Conservation (phyloP, 345 rosid genomes). For the Turnera subulata region DNA sequence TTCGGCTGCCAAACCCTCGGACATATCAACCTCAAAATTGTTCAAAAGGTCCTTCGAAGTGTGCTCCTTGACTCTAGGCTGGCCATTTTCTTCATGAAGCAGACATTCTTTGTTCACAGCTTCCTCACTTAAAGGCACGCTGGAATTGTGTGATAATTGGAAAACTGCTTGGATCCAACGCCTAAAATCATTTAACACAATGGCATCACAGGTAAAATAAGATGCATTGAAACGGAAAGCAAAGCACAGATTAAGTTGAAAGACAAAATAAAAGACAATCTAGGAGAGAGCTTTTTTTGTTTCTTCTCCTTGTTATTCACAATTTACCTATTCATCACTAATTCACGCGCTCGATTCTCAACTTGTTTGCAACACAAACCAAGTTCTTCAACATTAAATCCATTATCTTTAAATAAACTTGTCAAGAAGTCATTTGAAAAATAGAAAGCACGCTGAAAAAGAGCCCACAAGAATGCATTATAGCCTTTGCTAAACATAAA, state of each 20-base stretch:
- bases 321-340: constrained; percentile 73
- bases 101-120: constrained; percentile 25
- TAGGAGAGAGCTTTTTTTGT: neutral
- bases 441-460: constrained; percentile 83
- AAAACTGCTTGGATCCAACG: constrained; percentile 94
- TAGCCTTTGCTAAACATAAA: neutral
- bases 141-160: constrained; percentile 29
- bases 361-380: constrained; percentile 85
- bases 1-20: constrained; percentile 69
- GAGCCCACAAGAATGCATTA: neutral
- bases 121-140: constrained; percentile 17
- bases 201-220: neutral
- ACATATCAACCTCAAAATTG: constrained; percentile 56
- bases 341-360: constrained; percentile 79
- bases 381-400: constrained; percentile 70
- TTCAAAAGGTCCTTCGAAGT: constrained; percentile 21
- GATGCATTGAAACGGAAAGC: neutral
- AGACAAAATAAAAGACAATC: neutral
- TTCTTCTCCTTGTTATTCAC: constrained; percentile 2
- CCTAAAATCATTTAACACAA: constrained; percentile 30
- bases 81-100: constrained; percentile 21
- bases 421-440: constrained; percentile 75
- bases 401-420: constrained; percentile 57
- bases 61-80: constrained; percentile 17
- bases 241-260: neutral